Conservation (phyloP, 2,329 filamentous ascomycete genomes). For the Sporothrix curviconia region DNA sequence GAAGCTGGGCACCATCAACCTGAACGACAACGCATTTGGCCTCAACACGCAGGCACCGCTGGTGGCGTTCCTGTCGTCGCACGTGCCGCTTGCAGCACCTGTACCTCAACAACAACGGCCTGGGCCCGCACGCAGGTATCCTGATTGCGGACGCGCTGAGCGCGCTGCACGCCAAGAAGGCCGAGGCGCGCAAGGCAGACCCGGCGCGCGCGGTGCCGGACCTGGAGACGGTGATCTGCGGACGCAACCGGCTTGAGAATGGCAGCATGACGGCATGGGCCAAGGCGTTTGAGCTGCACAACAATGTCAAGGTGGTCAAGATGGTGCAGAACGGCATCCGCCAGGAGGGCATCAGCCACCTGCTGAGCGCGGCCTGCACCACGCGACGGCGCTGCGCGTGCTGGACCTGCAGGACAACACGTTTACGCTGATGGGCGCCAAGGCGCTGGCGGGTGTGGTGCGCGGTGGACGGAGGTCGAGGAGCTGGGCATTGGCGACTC, state of each 20-base stretch:
- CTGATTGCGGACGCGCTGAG: constrained; percentile 83
- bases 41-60: constrained; percentile 90
- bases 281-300: constrained; percentile 75
- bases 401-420: constrained; percentile 97
- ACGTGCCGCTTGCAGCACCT: constrained; percentile 88
- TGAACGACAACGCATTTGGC: constrained; percentile 97
- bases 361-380: constrained; percentile 69
- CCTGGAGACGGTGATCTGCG: constrained; percentile 95
- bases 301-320: constrained; percentile 75
- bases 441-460: constrained; percentile 68
- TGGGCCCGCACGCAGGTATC: constrained; percentile 85
- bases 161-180: constrained; percentile 77
- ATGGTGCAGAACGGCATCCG: constrained; percentile 99
- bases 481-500: constrained; percentile 90
- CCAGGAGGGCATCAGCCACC: constrained; percentile 78
- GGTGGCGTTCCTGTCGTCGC: constrained; percentile 81
- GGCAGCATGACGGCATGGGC: constrained; percentile 95
- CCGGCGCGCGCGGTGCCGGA: constrained; percentile 53
- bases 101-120: constrained; percentile 95
- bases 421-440: constrained; percentile 76
- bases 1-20: constrained; percentile 82
- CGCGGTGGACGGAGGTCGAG: constrained; percentile 65
- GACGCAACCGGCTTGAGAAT: constrained; percentile 90
- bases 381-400: constrained; percentile 62
- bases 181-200: constrained; percentile 63